A percentile compares a stretch with the other conserved stretches of the same genome.
These are phyloP conservation scores for Aristolochia californica DNA, from an alignment of 164 flowering plant genomes.

Conservation along the genomic window DNA sequence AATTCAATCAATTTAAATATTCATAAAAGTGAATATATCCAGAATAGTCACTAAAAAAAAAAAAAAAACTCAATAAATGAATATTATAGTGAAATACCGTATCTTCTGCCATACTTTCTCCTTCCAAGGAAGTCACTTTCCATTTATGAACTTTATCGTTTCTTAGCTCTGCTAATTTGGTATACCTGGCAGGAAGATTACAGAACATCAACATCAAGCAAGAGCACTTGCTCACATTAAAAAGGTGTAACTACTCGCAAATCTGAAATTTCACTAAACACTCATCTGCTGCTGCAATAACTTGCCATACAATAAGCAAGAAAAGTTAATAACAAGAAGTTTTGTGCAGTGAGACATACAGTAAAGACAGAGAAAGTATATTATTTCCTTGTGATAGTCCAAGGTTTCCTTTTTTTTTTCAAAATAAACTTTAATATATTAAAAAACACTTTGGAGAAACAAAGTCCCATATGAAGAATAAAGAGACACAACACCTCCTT, in stretches of 20 bases:
- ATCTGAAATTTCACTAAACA: too few relatives aligned
- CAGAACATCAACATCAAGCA: not conserved
- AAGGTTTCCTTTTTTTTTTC: too few relatives aligned
- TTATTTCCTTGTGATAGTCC: too few relatives aligned
- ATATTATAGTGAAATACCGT: constrained; percentile 30
- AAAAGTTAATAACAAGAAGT: too few relatives aligned
- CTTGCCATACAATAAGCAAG: too few relatives aligned
- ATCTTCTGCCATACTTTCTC: constrained; percentile 38
- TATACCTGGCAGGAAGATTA: constrained; percentile 39
- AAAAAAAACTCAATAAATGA: not conserved
- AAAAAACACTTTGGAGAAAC: too few relatives aligned
- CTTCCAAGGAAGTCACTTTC: constrained; percentile 32
- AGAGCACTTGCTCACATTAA: not conserved
- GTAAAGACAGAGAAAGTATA: too few relatives aligned
- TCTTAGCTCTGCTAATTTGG: constrained; percentile 51
- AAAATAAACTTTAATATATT: too few relatives aligned
- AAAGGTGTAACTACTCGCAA: not conserved
- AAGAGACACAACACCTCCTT: too few relatives aligned
- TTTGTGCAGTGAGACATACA: too few relatives aligned
- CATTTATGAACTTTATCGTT: constrained; percentile 33
- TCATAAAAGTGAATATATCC: not conserved
- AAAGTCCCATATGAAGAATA: too few relatives aligned
- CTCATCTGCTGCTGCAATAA: too few relatives aligned
- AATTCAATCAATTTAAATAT: not conserved
- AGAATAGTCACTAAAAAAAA: not conserved